phyloP scores from a whole-genome alignment of 2,329 filamentous ascomycete genomes.

The Calonectria multiphialidica region DNA sequence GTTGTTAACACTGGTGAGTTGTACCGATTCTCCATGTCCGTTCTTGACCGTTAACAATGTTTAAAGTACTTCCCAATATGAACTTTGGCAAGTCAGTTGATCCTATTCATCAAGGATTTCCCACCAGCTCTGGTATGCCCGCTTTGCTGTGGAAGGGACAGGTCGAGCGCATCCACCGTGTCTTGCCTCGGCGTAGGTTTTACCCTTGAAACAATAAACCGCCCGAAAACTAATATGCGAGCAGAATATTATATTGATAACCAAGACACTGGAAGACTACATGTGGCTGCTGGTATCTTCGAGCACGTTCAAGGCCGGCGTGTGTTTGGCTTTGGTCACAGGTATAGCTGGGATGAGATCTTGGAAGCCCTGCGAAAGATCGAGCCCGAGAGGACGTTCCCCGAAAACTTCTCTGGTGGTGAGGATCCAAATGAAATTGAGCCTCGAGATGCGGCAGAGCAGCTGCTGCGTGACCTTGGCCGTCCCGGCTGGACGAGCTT shows the following conservation, averaged over 20 bases:
- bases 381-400: constrained; percentile 34
- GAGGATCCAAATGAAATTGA: constrained; percentile 17
- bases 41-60: fast-evolving
- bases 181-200: constrained; percentile 17
- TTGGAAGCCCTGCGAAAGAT: constrained; percentile 41
- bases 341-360: constrained; percentile 59
- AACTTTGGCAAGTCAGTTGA: constrained; percentile 43
- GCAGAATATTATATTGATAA: constrained; percentile 60
- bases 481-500: constrained; percentile 4
- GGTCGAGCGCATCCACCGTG: neutral
- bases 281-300: constrained; percentile 64
- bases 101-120: constrained; percentile 31
- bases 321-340: constrained; percentile 64
- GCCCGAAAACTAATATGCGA: neutral
- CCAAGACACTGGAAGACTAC: constrained; percentile 62
- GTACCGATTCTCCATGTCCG: fast-evolving
- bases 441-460: constrained; percentile 11
- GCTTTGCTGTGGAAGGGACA: constrained; percentile 38
- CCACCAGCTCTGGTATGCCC: constrained; percentile 37
- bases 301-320: constrained; percentile 60
- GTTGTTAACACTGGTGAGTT: constrained; percentile 40
- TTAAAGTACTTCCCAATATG: constrained; percentile 42
- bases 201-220: fast-evolving
- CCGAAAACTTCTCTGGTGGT: constrained; percentile 38
- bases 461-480: constrained; percentile 3